Percentiles rank a stretch among this genome's conserved stretches.
Conservation (phyloP, 768 basidiomycete species). For the Mycena metata region DNA sequence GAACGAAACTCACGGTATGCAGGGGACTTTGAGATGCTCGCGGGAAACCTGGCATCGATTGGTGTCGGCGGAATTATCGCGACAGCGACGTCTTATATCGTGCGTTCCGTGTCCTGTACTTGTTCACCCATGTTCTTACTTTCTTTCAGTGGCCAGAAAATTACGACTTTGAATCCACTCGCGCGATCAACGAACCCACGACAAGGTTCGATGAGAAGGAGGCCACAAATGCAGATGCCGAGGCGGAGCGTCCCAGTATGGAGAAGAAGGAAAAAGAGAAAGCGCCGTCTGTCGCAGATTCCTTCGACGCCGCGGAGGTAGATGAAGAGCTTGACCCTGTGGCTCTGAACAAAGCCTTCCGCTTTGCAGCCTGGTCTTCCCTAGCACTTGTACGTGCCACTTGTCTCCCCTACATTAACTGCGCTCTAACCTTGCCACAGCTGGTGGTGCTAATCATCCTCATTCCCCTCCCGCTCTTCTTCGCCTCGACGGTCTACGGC, state of each 20-base stretch:
- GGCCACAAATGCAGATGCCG: constrained; percentile 8
- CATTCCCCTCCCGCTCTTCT: constrained; percentile 90
- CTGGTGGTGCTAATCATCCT: constrained; percentile 75
- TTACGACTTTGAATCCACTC: constrained; percentile 85
- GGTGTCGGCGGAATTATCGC: constrained; percentile 85
- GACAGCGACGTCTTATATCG: constrained; percentile 72
- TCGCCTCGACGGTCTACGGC: constrained; percentile 79
- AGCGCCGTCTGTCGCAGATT: constrained; percentile 51
- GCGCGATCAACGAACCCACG: constrained; percentile 75
- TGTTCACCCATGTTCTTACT: neutral
- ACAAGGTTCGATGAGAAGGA: constrained; percentile 37
- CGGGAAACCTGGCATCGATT: constrained; percentile 91
- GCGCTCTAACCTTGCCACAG: constrained; percentile 41
- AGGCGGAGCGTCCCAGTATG: constrained; percentile 27
- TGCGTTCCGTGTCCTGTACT: constrained; percentile 47
- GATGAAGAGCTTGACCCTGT: constrained; percentile 76
- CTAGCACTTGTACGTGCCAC: constrained; percentile 66
- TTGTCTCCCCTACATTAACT: constrained; percentile 1
- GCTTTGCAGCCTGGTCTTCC: constrained; percentile 84
- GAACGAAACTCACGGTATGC: constrained; percentile 26
- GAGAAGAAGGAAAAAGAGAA: constrained; percentile 58
- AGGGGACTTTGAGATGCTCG: constrained; percentile 79
- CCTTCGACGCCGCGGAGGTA: constrained; percentile 53
- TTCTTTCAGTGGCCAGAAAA: constrained; percentile 77
- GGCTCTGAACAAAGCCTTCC: constrained; percentile 79